Evolutionary conservation across 257 asterid genomes (phyloP).

Genomic region (Solanum virginianum): DNA sequence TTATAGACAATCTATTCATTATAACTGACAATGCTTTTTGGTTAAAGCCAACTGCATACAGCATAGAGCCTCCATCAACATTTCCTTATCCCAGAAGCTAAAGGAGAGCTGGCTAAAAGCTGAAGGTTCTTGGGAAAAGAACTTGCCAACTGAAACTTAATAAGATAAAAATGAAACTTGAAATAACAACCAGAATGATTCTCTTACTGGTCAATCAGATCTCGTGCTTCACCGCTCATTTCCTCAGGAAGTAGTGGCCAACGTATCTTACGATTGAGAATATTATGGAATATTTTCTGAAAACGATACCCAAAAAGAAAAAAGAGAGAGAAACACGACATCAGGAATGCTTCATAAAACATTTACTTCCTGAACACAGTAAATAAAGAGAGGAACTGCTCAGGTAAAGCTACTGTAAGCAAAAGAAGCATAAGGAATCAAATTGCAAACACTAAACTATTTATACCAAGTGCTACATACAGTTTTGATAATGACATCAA

Average conservation of each 20-base stretch:
- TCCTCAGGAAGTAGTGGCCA: constrained; percentile 90
- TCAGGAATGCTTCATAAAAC: background rate
- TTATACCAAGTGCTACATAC: background rate
- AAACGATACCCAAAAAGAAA: constrained; percentile 1
- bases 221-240: constrained; percentile 78
- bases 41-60: background rate
- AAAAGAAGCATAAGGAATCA: background rate
- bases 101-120: background rate
- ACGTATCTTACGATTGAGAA: constrained; percentile 91
- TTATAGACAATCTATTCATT: background rate
- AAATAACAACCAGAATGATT: background rate
- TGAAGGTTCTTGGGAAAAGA: background rate
- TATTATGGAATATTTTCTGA: constrained; percentile 88
- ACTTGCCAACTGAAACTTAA: background rate
- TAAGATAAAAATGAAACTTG: background rate
- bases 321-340: background rate
- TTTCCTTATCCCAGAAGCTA: background rate
- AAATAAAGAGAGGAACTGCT: background rate
- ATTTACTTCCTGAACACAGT: background rate
- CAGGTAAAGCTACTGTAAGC: background rate
- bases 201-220: constrained; percentile 85
- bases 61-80: background rate
- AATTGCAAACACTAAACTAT: background rate
- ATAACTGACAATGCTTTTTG: background rate
- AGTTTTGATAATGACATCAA: background rate